These are phyloP conservation scores for Botrytis fabae DNA, from an alignment of 2,329 filamentous ascomycete species.

Conservation along the genomic window DNA sequence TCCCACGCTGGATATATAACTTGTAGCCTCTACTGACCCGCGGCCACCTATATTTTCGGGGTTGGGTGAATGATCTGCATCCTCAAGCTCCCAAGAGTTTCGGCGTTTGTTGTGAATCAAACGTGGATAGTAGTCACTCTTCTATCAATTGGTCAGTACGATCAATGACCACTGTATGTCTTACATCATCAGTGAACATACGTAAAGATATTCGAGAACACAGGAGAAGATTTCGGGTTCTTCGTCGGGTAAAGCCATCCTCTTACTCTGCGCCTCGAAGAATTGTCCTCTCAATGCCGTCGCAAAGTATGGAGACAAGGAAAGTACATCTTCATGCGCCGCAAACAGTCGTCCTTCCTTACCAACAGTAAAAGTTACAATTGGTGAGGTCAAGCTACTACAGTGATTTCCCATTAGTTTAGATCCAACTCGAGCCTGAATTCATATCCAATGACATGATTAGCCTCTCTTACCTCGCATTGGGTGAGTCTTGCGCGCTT, in stretches of 20 bases:
- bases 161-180: neutral
- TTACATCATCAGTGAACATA: slow-evolving; percentile 26
- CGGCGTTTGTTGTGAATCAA: slow-evolving; percentile 83
- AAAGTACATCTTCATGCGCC: slow-evolving; percentile 89
- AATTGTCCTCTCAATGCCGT: slow-evolving; percentile 70
- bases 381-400: slow-evolving; percentile 58
- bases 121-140: slow-evolving; percentile 64
- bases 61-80: slow-evolving; percentile 58
- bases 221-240: slow-evolving; percentile 93
- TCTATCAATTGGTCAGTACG: slow-evolving; percentile 28
- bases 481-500: slow-evolving; percentile 51
- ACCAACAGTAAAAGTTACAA: slow-evolving; percentile 84
- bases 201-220: slow-evolving; percentile 92
- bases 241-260: slow-evolving; percentile 69
- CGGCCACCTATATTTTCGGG: slow-evolving; percentile 57
- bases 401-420: slow-evolving; percentile 25
- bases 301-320: slow-evolving; percentile 81
- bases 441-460: slow-evolving; percentile 18
- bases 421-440: neutral
- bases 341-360: slow-evolving; percentile 86
- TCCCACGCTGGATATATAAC: slow-evolving; percentile 72
- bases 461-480: slow-evolving; percentile 47
- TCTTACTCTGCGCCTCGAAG: slow-evolving; percentile 75
- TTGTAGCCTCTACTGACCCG: slow-evolving; percentile 70
- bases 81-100: slow-evolving; percentile 88